Evolutionary conservation across 169 alveolate genomes (phyloP).

Genomic region (Eimeria praecox): DNA sequence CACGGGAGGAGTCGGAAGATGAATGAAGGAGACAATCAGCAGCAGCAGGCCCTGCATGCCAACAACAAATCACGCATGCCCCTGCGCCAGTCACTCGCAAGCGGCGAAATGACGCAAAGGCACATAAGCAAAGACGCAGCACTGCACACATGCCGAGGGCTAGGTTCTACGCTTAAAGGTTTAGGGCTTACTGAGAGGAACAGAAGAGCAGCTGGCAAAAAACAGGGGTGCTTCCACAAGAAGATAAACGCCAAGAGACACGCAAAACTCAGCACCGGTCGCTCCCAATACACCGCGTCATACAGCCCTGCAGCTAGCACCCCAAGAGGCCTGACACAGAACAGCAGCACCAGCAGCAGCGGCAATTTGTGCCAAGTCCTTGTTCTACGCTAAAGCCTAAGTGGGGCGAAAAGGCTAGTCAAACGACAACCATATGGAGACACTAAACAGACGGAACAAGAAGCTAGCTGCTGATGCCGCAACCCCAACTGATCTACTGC

Average conservation of each 20-base stretch:
- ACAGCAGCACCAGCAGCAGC: background rate
- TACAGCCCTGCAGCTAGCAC: slow-evolving; percentile 52
- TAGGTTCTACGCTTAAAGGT: background rate
- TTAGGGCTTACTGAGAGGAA: slow-evolving; percentile 1
- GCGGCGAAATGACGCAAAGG: background rate
- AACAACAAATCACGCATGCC: background rate
- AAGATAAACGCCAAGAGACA: slow-evolving; percentile 3
- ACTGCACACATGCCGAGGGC: background rate
- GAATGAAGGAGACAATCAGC: slow-evolving; percentile 56
- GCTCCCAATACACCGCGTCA: slow-evolving; percentile 64
- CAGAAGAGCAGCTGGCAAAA: slow-evolving; percentile 16
- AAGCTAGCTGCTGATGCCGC: background rate
- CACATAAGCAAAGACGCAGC: background rate
- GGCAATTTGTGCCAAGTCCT: background rate
- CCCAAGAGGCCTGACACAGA: slow-evolving; percentile 1
- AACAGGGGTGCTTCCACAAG: slow-evolving; percentile 31
- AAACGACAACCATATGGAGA: background rate
- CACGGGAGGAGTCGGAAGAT: slow-evolving; percentile 10
- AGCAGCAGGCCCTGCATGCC: slow-evolving; percentile 46
- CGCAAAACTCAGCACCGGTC: slow-evolving; percentile 41
- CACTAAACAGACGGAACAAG: background rate
- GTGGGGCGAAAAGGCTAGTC: background rate
- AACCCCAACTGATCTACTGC: background rate
- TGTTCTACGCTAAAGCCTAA: background rate
- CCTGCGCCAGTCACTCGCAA: background rate